Percentiles rank a stretch among this genome's conserved stretches.
phyloP scores from a whole-genome alignment of 1,284 basidiomycete species.

The Bondarzewia mesenterica region DNA sequence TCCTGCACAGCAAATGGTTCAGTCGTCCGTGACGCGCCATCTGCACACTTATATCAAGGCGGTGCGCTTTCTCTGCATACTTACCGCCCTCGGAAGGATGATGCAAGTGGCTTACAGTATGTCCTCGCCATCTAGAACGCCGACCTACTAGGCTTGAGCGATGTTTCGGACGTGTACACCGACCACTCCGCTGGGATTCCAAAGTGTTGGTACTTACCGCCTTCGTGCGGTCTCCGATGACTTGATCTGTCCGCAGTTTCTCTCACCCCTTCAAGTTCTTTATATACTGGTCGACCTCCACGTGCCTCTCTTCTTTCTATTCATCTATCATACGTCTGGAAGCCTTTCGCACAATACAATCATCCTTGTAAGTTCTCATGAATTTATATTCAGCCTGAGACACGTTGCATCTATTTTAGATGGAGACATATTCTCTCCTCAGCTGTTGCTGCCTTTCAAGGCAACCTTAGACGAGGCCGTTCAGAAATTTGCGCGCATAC shows the following conservation, averaged over 20 bases:
- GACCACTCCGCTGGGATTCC: constrained; percentile 4
- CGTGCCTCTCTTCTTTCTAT: constrained; percentile 9
- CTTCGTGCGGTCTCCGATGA: neutral
- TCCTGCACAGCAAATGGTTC: constrained; percentile 28
- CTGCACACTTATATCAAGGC: constrained; percentile 40
- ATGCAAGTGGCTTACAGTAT: neutral
- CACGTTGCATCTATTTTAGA: constrained; percentile 1
- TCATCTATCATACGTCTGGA: constrained; percentile 13
- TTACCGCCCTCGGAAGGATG: constrained; percentile 5
- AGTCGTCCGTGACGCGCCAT: constrained; percentile 43
- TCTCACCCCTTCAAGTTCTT: constrained; percentile 7
- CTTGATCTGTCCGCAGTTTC: constrained; percentile 5
- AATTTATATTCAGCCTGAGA: neutral
- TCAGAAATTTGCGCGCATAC: constrained; percentile 44
- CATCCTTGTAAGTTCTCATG: neutral
- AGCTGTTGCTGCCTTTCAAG: constrained; percentile 41
- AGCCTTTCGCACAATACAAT: neutral
- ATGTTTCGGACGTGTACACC: constrained; percentile 35
- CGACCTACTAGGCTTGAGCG: constrained; percentile 43
- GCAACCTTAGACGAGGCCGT: constrained; percentile 43
- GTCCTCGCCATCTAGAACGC: constrained; percentile 37
- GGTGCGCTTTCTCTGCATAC: constrained; percentile 27
- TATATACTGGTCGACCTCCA: neutral
- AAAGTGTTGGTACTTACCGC: constrained; percentile 5
- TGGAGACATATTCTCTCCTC: constrained; percentile 30